phyloP scores from a whole-genome alignment of 805 yeast genomes.

The Ogataea kodamae region DNA sequence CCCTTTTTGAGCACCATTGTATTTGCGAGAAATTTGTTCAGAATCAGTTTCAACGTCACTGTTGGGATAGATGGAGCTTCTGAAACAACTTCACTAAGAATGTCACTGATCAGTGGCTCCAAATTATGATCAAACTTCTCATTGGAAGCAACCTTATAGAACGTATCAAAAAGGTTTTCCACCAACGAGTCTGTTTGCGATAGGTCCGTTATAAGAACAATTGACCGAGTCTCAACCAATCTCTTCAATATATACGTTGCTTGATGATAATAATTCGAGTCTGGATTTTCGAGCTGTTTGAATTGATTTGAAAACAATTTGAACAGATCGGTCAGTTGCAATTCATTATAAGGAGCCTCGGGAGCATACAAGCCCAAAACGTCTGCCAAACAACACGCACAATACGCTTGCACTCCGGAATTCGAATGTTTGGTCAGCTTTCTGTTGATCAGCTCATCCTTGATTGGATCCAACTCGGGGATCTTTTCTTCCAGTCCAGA shows the following conservation, averaged over 20 bases:
- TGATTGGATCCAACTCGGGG: slow-evolving; percentile 41
- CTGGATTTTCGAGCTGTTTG: slow-evolving; percentile 43
- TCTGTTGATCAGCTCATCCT: slow-evolving; percentile 50
- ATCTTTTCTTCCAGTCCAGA: slow-evolving; percentile 58
- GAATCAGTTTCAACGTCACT: slow-evolving; percentile 55
- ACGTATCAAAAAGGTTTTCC: slow-evolving; percentile 52
- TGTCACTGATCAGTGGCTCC: slow-evolving; percentile 62
- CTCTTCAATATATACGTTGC: slow-evolving; percentile 62
- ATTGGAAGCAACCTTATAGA: slow-evolving; percentile 51
- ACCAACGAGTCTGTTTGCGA: slow-evolving; percentile 57
- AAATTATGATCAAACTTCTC: slow-evolving; percentile 47
- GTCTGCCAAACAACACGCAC: slow-evolving; percentile 74
- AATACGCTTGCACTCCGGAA: slow-evolving; percentile 62
- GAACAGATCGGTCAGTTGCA: slow-evolving; percentile 62
- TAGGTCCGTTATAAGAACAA: slow-evolving; percentile 70
- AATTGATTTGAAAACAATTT: slow-evolving; percentile 63
- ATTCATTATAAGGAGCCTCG: slow-evolving; percentile 77
- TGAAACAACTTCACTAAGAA: slow-evolving; percentile 69
- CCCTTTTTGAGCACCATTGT: slow-evolving; percentile 21
- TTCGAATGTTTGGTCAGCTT: slow-evolving; percentile 62
- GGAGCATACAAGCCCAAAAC: slow-evolving; percentile 79
- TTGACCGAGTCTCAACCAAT: slow-evolving; percentile 71
- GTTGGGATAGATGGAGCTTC: slow-evolving; percentile 67
- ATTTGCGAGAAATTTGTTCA: slow-evolving; percentile 55
- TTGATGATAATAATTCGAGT: slow-evolving; percentile 60